Base-by-base conservation (phyloP, 371 early-diverging fungal species). In the Sporodiniella umbellata region DNA sequence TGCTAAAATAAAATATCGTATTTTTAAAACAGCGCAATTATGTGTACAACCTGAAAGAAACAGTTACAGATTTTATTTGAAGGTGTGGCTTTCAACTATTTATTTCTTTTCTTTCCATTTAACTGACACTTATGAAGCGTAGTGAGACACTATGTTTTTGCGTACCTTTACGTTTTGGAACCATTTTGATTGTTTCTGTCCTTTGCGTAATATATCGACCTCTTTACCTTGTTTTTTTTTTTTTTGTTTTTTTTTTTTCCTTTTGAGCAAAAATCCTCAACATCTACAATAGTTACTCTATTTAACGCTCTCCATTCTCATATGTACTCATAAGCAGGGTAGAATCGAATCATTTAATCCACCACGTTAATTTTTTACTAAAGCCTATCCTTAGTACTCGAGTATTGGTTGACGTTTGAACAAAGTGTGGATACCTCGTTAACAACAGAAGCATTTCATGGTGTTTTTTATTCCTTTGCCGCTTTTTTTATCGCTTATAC, bases 391-490 rank as follows among this genome's bases (percentile, higher is more conserved):
- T 4, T 53, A 45, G 67, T 54, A 10, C 35, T 67, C 51, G 33
- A 53, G 42, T 26, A 17, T 8, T 67, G 67, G 67, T 53, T 56
- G 15, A 67, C 63, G 0, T 22, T 50, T 8, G 37, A 56, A 10
- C 54, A 59, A 28, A 48, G 42, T 21, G 59, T 59, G 0, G 60
- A 62, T 37, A 58, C 55, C 7, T 44, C 60, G 1, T 45, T 65
- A n/a, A 65, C 66, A 30, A 25, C 45, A 15, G 49, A 45, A 18
- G 69, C 65, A 10, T 69, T 64, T 26, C 48, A 54, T 31, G 58
- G 58, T 0, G 44, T 69, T 3, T 65, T 65, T 45, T 26, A 38
- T 52, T 40, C 62, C 11, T 60, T 69, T 49, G 40, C 38, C 2
- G 24, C 35, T 1, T 18, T 56, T 21, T 52, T 56, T 38, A 53